These are phyloP conservation scores for Tulasnella calospora DNA, from an alignment of 768 basidiomycete genomes.

Conservation along the genomic window DNA sequence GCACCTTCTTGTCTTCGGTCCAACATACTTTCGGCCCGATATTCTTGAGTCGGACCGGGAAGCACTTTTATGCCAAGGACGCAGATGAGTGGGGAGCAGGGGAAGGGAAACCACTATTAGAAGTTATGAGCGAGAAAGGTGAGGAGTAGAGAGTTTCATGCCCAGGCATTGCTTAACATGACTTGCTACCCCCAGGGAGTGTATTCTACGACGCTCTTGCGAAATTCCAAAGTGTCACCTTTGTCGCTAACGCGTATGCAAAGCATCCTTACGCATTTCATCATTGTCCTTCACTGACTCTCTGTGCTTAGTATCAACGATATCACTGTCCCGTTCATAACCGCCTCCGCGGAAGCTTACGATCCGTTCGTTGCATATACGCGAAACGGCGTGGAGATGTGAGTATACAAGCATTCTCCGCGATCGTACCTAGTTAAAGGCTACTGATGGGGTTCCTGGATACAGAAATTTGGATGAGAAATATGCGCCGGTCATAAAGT, in stretches of 20 bases:
- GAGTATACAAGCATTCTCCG: constrained; percentile 31
- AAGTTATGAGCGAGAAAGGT: constrained; percentile 79
- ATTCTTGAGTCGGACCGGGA: constrained; percentile 71
- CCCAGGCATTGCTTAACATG: background rate
- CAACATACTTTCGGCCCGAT: constrained; percentile 56
- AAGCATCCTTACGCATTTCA: constrained; percentile 32
- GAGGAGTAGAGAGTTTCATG: constrained; percentile 25
- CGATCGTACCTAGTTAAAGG: background rate
- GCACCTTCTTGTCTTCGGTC: constrained; percentile 54
- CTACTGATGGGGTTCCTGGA: constrained; percentile 22
- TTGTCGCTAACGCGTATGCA: constrained; percentile 73
- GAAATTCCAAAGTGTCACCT: constrained; percentile 60
- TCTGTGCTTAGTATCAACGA: constrained; percentile 41
- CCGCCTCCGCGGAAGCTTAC: constrained; percentile 62
- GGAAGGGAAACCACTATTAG: constrained; percentile 51
- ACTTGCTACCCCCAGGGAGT: constrained; percentile 43
- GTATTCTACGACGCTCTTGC: constrained; percentile 71
- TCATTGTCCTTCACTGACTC: background rate
- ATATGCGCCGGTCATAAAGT: constrained; percentile 54
- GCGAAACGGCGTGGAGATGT: constrained; percentile 60
- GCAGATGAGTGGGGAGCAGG: constrained; percentile 50
- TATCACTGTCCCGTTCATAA: constrained; percentile 74
- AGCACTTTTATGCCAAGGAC: constrained; percentile 71
- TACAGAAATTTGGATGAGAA: constrained; percentile 53
- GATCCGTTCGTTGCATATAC: constrained; percentile 60